phyloP scores from a whole-genome alignment of 441 rosid species.

The Croton setiger region DNA sequence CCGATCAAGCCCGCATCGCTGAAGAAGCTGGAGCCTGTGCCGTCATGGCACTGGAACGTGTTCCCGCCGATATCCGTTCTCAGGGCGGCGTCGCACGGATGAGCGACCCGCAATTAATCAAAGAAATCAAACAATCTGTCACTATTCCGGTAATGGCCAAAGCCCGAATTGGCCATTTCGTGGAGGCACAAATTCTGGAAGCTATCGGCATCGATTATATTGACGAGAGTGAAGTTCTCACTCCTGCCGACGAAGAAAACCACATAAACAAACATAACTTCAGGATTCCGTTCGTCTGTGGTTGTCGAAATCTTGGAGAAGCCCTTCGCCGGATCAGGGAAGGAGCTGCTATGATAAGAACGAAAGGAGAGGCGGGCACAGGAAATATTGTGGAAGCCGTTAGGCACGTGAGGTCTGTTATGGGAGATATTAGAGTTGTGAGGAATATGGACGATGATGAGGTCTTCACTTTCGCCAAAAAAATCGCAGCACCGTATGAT shows the following conservation, averaged over 20 bases:
- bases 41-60: slow-evolving; percentile 90
- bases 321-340: slow-evolving; percentile 78
- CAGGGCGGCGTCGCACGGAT: slow-evolving; percentile 89
- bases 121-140: slow-evolving; percentile 69
- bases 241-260: slow-evolving; percentile 72
- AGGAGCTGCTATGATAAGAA: slow-evolving; percentile 94
- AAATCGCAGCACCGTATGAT: slow-evolving; percentile 74
- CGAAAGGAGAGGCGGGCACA: slow-evolving; percentile 92
- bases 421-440: slow-evolving; percentile 69
- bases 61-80: slow-evolving; percentile 82
- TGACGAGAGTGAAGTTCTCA: slow-evolving; percentile 80
- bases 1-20: slow-evolving; percentile 84
- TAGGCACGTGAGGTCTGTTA: slow-evolving; percentile 82
- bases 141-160: slow-evolving; percentile 97
- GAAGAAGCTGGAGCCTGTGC: slow-evolving; percentile 91
- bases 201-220: slow-evolving; percentile 76
- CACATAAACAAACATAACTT: slow-evolving; percentile 91
- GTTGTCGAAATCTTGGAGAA: slow-evolving; percentile 77
- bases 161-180: slow-evolving; percentile 92
- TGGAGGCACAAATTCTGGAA: slow-evolving; percentile 87
- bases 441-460: slow-evolving; percentile 89
- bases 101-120: slow-evolving; percentile 83
- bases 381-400: slow-evolving; percentile 86
- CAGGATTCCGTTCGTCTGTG: slow-evolving; percentile 86
- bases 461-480: slow-evolving; percentile 83